Conservation (phyloP, 2,329 filamentous ascomycete species). For the Sphaerulina vaccinii region DNA sequence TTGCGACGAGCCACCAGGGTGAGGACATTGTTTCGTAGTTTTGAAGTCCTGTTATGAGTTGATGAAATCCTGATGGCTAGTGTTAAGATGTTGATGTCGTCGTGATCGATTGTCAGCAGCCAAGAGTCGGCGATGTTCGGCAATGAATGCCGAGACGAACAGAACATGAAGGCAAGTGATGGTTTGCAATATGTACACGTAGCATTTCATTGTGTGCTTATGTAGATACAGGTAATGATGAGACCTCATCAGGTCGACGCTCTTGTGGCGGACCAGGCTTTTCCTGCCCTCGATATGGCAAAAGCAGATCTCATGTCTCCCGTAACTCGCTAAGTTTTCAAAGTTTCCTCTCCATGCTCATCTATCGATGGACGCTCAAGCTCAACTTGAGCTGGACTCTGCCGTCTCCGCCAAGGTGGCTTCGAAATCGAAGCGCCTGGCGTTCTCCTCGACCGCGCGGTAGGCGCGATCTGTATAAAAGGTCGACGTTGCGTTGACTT, state of each 20-base stretch:
- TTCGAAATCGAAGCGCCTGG: no score
- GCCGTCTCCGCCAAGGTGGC: no score
- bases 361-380: background rate
- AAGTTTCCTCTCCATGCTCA: background rate
- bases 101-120: background rate
- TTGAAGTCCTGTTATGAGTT: background rate
- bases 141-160: background rate
- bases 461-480: no score
- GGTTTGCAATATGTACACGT: conserved; percentile 6
- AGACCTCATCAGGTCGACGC: background rate
- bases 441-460: no score
- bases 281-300: background rate
- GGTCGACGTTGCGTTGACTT: conserved; percentile 35
- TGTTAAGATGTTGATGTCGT: conserved; percentile 4
- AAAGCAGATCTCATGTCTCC: background rate
- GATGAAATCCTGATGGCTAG: background rate
- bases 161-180: background rate
- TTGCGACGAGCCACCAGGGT: conserved; percentile 61
- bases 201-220: background rate
- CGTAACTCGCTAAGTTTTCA: background rate
- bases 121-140: no score
- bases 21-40: conserved; percentile 15
- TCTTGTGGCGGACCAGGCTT: background rate
- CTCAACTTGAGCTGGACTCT: background rate
- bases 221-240: background rate